A percentile compares a stretch with the other conserved stretches of the same genome.
phyloP scores from a whole-genome alignment of 371 early-diverging fungal species.

The Thermomucor indicae-seudaticae region DNA sequence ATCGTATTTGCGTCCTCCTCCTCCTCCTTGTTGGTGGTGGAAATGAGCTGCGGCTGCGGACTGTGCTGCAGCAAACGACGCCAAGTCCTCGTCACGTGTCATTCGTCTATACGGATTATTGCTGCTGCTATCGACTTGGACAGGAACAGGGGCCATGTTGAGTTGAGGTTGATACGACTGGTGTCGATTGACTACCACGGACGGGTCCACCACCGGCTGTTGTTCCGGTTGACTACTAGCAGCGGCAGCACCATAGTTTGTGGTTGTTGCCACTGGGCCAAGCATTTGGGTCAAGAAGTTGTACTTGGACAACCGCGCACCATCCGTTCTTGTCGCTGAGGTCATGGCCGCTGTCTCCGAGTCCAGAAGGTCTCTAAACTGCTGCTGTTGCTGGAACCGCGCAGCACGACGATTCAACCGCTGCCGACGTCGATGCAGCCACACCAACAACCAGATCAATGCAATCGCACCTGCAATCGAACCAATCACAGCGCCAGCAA shows the following conservation, averaged over 20 bases:
- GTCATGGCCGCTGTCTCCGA: background rate
- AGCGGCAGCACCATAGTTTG: too few relatives aligned
- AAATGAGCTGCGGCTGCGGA: slow-evolving; percentile 5
- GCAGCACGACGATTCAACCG: slow-evolving; percentile 10
- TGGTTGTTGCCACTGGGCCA: too few relatives aligned
- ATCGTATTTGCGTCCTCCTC: slow-evolving; percentile 6
- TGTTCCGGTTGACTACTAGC: too few relatives aligned
- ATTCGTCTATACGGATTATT: slow-evolving; percentile 1
- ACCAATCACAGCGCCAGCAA: slow-evolving; percentile 24
- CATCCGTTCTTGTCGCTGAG: slow-evolving; percentile 1
- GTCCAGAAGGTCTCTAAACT: background rate
- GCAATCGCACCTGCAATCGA: slow-evolving; percentile 18
- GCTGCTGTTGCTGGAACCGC: slow-evolving; percentile 10
- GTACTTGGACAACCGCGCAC: slow-evolving; percentile 23
- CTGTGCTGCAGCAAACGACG: slow-evolving; percentile 8
- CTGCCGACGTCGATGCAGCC: slow-evolving; percentile 8
- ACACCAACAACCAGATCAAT: slow-evolving; percentile 6
- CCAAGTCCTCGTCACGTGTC: slow-evolving; percentile 4
- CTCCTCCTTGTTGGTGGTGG: slow-evolving; percentile 2
- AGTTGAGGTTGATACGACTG: slow-evolving; percentile 4
- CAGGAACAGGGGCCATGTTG: slow-evolving; percentile 3
- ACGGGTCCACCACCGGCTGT: too few relatives aligned
- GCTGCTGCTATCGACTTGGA: background rate
- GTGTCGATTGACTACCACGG: too few relatives aligned
- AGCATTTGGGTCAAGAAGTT: slow-evolving; percentile 25